These are phyloP conservation scores for Cryptococcus jaspeensis DNA, from an alignment of 1,284 basidiomycete genomes.

Conservation along the genomic window DNA sequence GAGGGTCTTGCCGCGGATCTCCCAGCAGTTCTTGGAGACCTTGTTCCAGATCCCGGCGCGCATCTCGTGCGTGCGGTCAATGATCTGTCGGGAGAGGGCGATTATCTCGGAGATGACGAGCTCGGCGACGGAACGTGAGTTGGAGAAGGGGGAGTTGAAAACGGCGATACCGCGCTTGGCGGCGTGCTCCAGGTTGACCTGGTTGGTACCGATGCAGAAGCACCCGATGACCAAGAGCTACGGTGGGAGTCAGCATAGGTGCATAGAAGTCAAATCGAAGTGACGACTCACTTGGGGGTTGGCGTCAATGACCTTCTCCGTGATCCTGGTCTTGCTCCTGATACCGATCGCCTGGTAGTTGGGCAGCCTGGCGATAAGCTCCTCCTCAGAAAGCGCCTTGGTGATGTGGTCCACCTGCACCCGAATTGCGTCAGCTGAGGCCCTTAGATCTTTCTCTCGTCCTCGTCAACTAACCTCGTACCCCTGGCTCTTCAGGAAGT, in stretches of 20 bases:
- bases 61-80: slow-evolving; percentile 86
- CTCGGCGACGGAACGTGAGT: slow-evolving; percentile 98
- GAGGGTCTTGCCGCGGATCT: slow-evolving; percentile 94
- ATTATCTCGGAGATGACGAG: slow-evolving; percentile 94
- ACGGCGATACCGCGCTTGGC: slow-evolving; percentile 90
- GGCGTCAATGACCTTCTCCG: slow-evolving; percentile 80
- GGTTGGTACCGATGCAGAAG: slow-evolving; percentile 99
- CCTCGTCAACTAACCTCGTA: slow-evolving; percentile 56
- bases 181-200: slow-evolving; percentile 86
- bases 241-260: not conserved
- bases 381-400: slow-evolving; percentile 85
- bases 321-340: slow-evolving; percentile 95
- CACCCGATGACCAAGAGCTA: slow-evolving; percentile 96
- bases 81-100: slow-evolving; percentile 89
- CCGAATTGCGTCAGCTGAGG: not conserved
- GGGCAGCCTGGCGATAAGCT: slow-evolving; percentile 83
- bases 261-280: not conserved
- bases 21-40: slow-evolving; percentile 97
- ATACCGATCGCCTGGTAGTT: slow-evolving; percentile 95
- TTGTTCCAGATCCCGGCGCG: slow-evolving; percentile 96
- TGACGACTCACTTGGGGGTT: slow-evolving; percentile 65
- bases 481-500: slow-evolving; percentile 75
- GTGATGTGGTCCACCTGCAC: slow-evolving; percentile 82
- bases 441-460: not conserved
- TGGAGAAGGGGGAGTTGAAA: slow-evolving; percentile 99